Conservation (phyloP, 352 stramenopile genomes). For the Pythium rishiriense region DNA sequence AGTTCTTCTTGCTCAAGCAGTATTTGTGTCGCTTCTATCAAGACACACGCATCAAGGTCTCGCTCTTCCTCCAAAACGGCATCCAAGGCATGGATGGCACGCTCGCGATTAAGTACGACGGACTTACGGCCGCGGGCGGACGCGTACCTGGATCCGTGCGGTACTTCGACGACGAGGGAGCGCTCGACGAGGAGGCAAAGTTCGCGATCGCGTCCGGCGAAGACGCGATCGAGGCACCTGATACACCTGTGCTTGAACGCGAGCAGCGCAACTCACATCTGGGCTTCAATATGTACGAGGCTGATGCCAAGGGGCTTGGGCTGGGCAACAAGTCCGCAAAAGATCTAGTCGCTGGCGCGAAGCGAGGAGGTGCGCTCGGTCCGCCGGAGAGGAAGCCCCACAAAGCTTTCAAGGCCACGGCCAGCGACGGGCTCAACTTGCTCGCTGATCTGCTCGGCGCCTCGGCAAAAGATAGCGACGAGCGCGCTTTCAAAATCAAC, state of each 20-base stretch:
- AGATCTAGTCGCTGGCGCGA: slow-evolving; percentile 65
- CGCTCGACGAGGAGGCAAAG: slow-evolving; percentile 63
- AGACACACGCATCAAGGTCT: slow-evolving; percentile 90
- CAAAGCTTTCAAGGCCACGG: slow-evolving; percentile 79
- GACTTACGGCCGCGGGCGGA: slow-evolving; percentile 66
- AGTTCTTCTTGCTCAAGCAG: slow-evolving; percentile 87
- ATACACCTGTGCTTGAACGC: slow-evolving; percentile 55
- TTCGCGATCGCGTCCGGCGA: slow-evolving; percentile 61
- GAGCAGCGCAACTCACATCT: slow-evolving; percentile 58
- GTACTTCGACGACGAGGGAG: slow-evolving; percentile 69
- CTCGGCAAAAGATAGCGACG: slow-evolving; percentile 44
- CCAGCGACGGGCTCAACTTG: slow-evolving; percentile 80
- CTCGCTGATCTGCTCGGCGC: slow-evolving; percentile 80
- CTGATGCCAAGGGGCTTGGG: slow-evolving; percentile 53
- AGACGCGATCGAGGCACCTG: slow-evolving; percentile 49
- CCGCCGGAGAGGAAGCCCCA: slow-evolving; percentile 37
- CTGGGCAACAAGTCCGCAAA: slow-evolving; percentile 36
- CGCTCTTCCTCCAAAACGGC: slow-evolving; percentile 88
- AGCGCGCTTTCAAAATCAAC: slow-evolving; percentile 78
- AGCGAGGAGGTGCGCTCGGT: slow-evolving; percentile 41
- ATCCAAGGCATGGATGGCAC: slow-evolving; percentile 86
- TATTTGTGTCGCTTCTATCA: slow-evolving; percentile 90
- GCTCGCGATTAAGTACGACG: slow-evolving; percentile 73
- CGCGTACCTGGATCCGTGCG: slow-evolving; percentile 64
- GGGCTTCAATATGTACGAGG: slow-evolving; percentile 86